Base-by-base conservation (phyloP, 257 asterid genomes). In the Nicotiana sylvestris region DNA sequence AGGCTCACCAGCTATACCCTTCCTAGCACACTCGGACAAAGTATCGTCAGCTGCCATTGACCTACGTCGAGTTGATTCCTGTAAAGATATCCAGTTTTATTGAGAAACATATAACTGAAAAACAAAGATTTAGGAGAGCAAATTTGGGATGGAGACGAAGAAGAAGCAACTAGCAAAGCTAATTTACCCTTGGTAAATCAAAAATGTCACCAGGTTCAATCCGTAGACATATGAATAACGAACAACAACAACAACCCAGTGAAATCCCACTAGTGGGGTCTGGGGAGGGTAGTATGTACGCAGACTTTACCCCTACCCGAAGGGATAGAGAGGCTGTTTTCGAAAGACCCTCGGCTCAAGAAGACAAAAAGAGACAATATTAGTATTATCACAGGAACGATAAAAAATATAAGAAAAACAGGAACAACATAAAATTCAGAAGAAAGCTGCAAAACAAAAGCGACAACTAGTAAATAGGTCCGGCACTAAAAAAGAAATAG, bases 1-100 rank as follows among this genome's bases (percentile, higher is more conserved):
- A 64, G 88, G 57, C 91, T 85, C 81, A 96, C 99, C 99, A 83
- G 95, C 98, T 78, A 92, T 91, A 65, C 99, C 99, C 86, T 90
- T 90, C 87, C 82, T 89, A 80, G 93, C 98, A 76, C 99, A 96
- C 83, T 93, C 99, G 2, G 98, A 96, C 11, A 90, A 89, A 46
- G 88, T 92, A 55, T 86, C 85, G 66, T 87, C 93, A 9, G 90
- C 80, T 62, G 89, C 82, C 66, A 91, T 89, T 81, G 99, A 91
- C 84, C 94, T 90, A 58, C 92, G 97, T 61, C 86, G 96, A 88
- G 91, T 84, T 7, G 88, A 74, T 84, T 88, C 95, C 99, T 96
- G 91, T 85, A 85, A 69, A 81, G 51, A 79, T 33, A 60, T 84
- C 78, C 66, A 86, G 62, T 29, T 49, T 49, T 49, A 74, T 13